phyloP scores from a whole-genome alignment of 495 filamentous ascomycete species.

The Lasiosphaeria hispida region DNA sequence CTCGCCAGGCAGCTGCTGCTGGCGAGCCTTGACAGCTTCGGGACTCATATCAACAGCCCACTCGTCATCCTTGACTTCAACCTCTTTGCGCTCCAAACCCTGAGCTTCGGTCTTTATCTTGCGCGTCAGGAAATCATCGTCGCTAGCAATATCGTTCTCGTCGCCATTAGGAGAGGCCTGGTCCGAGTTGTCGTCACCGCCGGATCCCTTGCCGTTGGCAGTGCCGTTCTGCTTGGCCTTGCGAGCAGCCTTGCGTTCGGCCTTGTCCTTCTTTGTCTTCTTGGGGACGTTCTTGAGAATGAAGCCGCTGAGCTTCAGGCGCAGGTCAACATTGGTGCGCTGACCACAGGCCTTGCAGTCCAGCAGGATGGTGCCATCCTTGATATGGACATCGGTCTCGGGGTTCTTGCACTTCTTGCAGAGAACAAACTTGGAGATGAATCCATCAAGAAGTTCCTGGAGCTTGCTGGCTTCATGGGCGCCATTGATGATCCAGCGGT shows the following conservation, averaged over 20 bases:
- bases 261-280: slow-evolving; percentile 95
- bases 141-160: slow-evolving; percentile 71
- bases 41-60: slow-evolving; percentile 96
- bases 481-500: slow-evolving; percentile 99
- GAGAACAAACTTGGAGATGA: slow-evolving; percentile 96
- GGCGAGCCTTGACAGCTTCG: slow-evolving; percentile 91
- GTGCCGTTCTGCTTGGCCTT: slow-evolving; percentile 81
- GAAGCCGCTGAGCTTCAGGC: slow-evolving; percentile 94
- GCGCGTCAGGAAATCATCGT: slow-evolving; percentile 90
- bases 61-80: slow-evolving; percentile 75
- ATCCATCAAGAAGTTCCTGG: slow-evolving; percentile 96
- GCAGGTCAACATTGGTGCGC: slow-evolving; percentile 82
- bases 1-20: slow-evolving; percentile 83
- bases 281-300: slow-evolving; percentile 87
- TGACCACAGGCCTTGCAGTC: slow-evolving; percentile 99
- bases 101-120: slow-evolving; percentile 82
- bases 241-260: slow-evolving; percentile 80
- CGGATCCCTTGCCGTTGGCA: slow-evolving; percentile 58
- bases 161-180: slow-evolving; percentile 67
- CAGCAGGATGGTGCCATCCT: slow-evolving; percentile 82
- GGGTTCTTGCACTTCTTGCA: slow-evolving; percentile 99
- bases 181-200: slow-evolving; percentile 68
- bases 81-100: slow-evolving; percentile 55
- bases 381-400: slow-evolving; percentile 92
- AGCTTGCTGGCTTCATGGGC: slow-evolving; percentile 94